phyloP scores from a whole-genome alignment of 1,139 yeast genomes.

The Yamadazyma conglobata region DNA sequence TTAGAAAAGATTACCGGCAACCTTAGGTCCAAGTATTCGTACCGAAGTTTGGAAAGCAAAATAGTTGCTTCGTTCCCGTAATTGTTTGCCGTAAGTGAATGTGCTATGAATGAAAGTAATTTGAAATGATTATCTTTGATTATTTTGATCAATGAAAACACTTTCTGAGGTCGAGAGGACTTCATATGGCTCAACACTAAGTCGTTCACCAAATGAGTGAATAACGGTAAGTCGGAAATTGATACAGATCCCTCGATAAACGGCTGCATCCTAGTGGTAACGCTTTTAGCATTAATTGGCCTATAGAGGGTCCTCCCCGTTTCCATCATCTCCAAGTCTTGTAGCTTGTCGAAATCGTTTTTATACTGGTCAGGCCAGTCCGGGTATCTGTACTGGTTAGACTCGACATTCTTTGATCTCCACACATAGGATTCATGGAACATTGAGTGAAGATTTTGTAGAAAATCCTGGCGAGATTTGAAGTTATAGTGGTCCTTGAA shows the following conservation, averaged over 20 bases:
- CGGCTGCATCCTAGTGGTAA: slow-evolving; percentile 16
- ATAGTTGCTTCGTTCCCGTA: slow-evolving; percentile 24
- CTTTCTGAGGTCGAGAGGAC: slow-evolving; percentile 8
- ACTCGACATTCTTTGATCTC: slow-evolving; percentile 24
- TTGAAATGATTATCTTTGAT: slow-evolving; percentile 24
- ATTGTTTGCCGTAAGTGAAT: slow-evolving; percentile 26
- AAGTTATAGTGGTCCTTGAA: slow-evolving; percentile 14
- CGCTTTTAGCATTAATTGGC: slow-evolving; percentile 22
- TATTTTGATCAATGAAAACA: slow-evolving; percentile 15
- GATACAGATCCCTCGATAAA: slow-evolving; percentile 26
- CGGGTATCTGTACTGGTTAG: slow-evolving; percentile 12
- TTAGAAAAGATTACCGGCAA: slow-evolving; percentile 16
- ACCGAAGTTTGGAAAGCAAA: slow-evolving; percentile 21
- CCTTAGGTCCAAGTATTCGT: slow-evolving; percentile 12
- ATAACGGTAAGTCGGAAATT: slow-evolving; percentile 31
- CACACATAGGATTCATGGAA: slow-evolving; percentile 17
- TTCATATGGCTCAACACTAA: slow-evolving; percentile 15
- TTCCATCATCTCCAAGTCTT: slow-evolving; percentile 17
- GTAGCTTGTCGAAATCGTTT: slow-evolving; percentile 18
- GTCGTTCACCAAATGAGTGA: slow-evolving; percentile 19
- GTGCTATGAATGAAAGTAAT: slow-evolving; percentile 25
- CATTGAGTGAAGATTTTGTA: slow-evolving; percentile 9
- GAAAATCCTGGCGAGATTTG: slow-evolving; percentile 3
- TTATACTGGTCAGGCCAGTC: slow-evolving; percentile 12
- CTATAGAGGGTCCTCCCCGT: slow-evolving; percentile 17